A percentile compares a stretch with the other conserved stretches of the same genome.
These are phyloP conservation scores for Pulveroboletus ravenelii DNA, from an alignment of 768 basidiomycete genomes.

Conservation along the genomic window DNA sequence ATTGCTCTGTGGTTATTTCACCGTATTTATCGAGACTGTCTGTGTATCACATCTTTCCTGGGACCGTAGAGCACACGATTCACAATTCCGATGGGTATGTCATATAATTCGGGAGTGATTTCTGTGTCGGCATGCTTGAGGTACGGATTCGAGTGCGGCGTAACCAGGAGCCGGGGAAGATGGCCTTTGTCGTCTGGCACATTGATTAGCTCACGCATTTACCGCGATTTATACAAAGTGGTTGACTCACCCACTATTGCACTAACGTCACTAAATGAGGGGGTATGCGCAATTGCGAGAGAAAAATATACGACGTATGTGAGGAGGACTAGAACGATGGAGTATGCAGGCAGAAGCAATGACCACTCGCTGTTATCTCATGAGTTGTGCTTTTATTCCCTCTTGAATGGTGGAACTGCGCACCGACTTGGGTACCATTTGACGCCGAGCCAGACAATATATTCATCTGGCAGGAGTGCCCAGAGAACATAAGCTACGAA, in stretches of 20 bases:
- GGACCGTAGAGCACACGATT: conserved; percentile 64
- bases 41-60: conserved; percentile 14
- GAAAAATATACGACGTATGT: conserved; percentile 77
- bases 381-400: not conserved
- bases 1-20: conserved; percentile 9
- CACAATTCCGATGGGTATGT: conserved; percentile 77
- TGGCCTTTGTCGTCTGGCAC: conserved; percentile 53
- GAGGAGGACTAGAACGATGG: conserved; percentile 62
- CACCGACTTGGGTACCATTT: conserved; percentile 88
- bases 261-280: conserved; percentile 59
- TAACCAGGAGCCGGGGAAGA: conserved; percentile 35
- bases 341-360: conserved; percentile 73
- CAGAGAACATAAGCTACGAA: conserved; percentile 73
- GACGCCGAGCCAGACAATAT: conserved; percentile 61
- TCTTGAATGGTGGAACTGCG: conserved; percentile 6
- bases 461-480: conserved; percentile 74
- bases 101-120: conserved; percentile 64
- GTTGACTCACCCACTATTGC: conserved; percentile 58
- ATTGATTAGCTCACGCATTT: conserved; percentile 9
- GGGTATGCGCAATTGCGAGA: conserved; percentile 67
- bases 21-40: conserved; percentile 17
- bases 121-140: conserved; percentile 41
- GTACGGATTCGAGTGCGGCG: conserved; percentile 38
- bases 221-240: conserved; percentile 8
- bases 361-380: conserved; percentile 71